Base-by-base conservation (phyloP, 805 yeast genomes). In the Candida multigemmis region DNA sequence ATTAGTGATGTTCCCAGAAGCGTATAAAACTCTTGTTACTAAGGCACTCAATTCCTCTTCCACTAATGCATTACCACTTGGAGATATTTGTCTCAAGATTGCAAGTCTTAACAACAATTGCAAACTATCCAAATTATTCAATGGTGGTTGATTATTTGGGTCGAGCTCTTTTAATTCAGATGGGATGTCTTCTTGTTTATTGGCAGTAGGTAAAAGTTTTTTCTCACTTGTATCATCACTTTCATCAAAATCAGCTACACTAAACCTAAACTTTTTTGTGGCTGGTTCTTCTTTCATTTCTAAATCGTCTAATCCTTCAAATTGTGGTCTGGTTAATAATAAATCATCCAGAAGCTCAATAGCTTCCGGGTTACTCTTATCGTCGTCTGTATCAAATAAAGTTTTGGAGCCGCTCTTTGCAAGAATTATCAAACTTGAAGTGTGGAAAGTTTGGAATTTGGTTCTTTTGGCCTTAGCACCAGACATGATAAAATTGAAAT, bases 381-480 rank as follows among this genome's bases (percentile, higher is more conserved):
- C 33, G 5, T 42, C 36, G n/a, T 29, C 36, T 12, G 25, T 35
- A 16, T 43, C 44, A 26, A 37, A 52, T 10, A 53, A 38, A 7
- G 45, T 33, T 15, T 50, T 30, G 2, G 43, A 46, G 13, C 54
- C 45, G 26, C 71, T 62, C 30, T 71, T 68, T 2, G 97, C 97
- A 12, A 89, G 53, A 14, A 85, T 71, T 10, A 87, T 68, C 33
- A 89, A 66, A 21, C 84, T 74, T 1, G 95, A 70, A 14, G 78
- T 70, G n/a, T 77, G 72, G 18, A 61, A 65, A 25, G 66, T 65
- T 54, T 89, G 97, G 48, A 61, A 83, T 49, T 82, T 82, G 4
- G 97, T 89, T 45, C 91, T 66, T 46, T 76, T 79, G 7, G 95
- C 96, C 40, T 76, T 76, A 30, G 91, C 82, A 38, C 97, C 97